phyloP scores from a whole-genome alignment of 1,139 yeast species.

The Candida albicans region DNA sequence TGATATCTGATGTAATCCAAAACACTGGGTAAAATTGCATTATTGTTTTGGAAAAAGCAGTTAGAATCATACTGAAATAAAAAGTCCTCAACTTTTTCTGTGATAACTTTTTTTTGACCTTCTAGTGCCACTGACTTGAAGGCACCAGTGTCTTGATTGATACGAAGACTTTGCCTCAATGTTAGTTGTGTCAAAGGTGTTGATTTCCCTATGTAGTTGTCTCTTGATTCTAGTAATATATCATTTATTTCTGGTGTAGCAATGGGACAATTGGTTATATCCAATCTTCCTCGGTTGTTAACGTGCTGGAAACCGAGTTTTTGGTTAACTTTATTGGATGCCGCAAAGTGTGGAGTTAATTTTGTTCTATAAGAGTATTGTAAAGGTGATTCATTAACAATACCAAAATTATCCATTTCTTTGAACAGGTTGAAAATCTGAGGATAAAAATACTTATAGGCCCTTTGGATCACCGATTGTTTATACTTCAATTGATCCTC shows the following conservation, averaged over 20 bases:
- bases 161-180: constrained; percentile 36
- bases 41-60: constrained; percentile 40
- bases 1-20: constrained; percentile 33
- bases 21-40: constrained; percentile 35
- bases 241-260: constrained; percentile 29
- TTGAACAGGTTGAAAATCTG: constrained; percentile 16
- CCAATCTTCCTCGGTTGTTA: constrained; percentile 25
- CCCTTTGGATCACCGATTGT: constrained; percentile 30
- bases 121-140: constrained; percentile 26
- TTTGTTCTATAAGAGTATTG: constrained; percentile 40
- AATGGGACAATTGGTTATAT: constrained; percentile 33
- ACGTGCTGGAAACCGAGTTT: constrained; percentile 37
- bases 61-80: constrained; percentile 35
- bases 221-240: constrained; percentile 5
- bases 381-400: constrained; percentile 40
- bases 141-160: constrained; percentile 36
- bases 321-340: constrained; percentile 13
- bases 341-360: constrained; percentile 34
- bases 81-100: constrained; percentile 32
- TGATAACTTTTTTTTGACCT: constrained; percentile 25
- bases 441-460: constrained; percentile 38
- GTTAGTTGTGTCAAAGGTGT: constrained; percentile 7
- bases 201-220: constrained; percentile 1
- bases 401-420: constrained; percentile 20
- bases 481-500: constrained; percentile 39